Base-by-base conservation (phyloP, 441 rosid genomes). In the Pelargonium cotyledonis region DNA sequence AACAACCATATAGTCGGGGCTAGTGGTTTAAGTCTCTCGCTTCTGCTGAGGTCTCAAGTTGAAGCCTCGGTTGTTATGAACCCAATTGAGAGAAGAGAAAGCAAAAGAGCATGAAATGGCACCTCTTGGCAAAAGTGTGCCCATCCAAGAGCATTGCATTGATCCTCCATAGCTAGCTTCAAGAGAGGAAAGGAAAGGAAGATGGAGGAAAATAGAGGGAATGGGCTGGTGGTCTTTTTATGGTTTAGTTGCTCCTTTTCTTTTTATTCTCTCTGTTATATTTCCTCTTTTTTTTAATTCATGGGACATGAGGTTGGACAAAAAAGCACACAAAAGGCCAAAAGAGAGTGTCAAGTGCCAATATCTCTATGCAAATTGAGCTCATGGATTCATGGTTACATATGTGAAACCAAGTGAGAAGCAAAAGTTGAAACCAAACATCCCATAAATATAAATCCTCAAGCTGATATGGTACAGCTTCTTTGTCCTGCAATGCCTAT, bases 111-210 rank as follows among this genome's bases (percentile, higher is more conserved):
- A 3, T 23, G 3, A 21, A 65, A 61, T 62, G 81, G 88, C 86
- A 85, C 88, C 47, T 85, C 84, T 40, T 72, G 83, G 62, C 58
- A 70, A 74, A 69, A 81, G 70, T 60, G 71, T 35, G 77, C 75
- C 85, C 81, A 79, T 70, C 73, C 68, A 12, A 82, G 75, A 66
- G 83, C 85, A 55, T 80, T 78, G 75, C 77, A 84, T 68, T 77
- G 77, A 38, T 83, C 88, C 44, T 85, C 89, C 91, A 87, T 87
- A 67, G 55, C 23, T 65, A 51, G 58, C 6, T 51, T 16, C 58
- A 51, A 51, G 58, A 51, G 58, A 51, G 58, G 18, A 5, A n/a
- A 35, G 53, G 66, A 9, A 11, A 35, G 55, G 49, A 29, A 19
- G 58, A 10, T 72, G 29, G 26, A 18, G 14, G 72, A 1, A 31